Conservation (phyloP, 345 rosid species). For the Linum lewisii region DNA sequence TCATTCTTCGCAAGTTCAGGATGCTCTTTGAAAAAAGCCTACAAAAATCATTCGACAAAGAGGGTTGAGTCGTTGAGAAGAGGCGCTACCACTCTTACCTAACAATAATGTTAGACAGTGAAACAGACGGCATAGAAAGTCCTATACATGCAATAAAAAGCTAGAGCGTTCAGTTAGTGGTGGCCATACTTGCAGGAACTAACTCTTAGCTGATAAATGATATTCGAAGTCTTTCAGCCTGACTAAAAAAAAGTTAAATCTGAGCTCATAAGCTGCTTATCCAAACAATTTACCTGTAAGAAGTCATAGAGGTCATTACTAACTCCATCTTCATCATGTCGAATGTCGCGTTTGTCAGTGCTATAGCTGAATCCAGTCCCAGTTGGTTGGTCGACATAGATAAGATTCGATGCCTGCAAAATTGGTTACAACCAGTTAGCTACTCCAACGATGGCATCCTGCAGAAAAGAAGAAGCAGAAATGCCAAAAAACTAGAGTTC, state of each 20-base stretch:
- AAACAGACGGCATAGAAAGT: background rate
- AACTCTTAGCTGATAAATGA: background rate
- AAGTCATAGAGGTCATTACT: conserved; percentile 90
- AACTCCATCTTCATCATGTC: conserved; percentile 81
- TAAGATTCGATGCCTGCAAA: conserved; percentile 78
- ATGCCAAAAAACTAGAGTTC: background rate
- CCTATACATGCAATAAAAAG: background rate
- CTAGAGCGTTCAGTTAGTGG: background rate
- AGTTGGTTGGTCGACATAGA: conserved; percentile 91
- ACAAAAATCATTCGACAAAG: conserved; percentile 11
- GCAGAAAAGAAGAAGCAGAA: background rate
- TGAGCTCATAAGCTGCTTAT: background rate
- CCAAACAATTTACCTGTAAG: conserved; percentile 58
- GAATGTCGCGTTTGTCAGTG: conserved; percentile 73
- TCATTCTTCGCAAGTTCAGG: conserved; percentile 67
- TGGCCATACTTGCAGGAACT: background rate
- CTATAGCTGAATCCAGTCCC: conserved; percentile 98
- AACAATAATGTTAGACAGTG: background rate
- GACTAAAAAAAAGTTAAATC: background rate
- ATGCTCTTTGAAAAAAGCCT: conserved; percentile 93
- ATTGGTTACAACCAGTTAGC: conserved; percentile 6
- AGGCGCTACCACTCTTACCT: background rate
- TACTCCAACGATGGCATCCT: background rate
- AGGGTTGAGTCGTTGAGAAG: conserved; percentile 1
- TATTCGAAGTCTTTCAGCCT: background rate